Evolutionary conservation across 306 rosid species (phyloP).

Genomic region (Cucurbita maxima): DNA sequence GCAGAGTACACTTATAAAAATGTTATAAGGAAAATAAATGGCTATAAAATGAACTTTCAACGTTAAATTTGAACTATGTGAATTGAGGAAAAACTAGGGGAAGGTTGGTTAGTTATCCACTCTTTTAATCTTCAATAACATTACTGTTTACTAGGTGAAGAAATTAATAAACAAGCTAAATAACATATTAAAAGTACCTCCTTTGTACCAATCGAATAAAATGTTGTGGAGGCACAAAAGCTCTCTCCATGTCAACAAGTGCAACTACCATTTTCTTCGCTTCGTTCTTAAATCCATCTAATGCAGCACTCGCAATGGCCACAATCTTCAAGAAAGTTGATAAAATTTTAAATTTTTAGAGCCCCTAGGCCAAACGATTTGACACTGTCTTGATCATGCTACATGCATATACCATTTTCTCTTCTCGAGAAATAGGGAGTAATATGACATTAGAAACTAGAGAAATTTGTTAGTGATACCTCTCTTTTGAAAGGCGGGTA

Average conservation of each 20-base stretch:
- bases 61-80: background rate
- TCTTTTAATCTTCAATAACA: background rate
- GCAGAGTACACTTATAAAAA: background rate
- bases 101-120: background rate
- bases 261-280: constrained; percentile 97
- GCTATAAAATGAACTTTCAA: background rate
- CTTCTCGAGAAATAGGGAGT: background rate
- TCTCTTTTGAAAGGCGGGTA: constrained; percentile 96
- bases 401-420: background rate
- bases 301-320: constrained; percentile 75
- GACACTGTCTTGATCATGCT: background rate
- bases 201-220: constrained; percentile 92
- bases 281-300: constrained; percentile 64
- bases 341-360: background rate
- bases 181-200: constrained; percentile 35
- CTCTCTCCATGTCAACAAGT: constrained; percentile 97
- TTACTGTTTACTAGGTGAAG: background rate
- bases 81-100: background rate
- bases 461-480: constrained; percentile 16
- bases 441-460: background rate
- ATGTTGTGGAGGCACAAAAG: constrained; percentile 98
- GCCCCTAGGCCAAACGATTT: background rate
- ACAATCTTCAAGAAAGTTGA: constrained; percentile 36
- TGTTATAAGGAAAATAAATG: background rate
- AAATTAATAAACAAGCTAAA: background rate